These are phyloP conservation scores for Fusarium agapanthi DNA, from an alignment of 2,329 filamentous ascomycete species.

Conservation along the genomic window DNA sequence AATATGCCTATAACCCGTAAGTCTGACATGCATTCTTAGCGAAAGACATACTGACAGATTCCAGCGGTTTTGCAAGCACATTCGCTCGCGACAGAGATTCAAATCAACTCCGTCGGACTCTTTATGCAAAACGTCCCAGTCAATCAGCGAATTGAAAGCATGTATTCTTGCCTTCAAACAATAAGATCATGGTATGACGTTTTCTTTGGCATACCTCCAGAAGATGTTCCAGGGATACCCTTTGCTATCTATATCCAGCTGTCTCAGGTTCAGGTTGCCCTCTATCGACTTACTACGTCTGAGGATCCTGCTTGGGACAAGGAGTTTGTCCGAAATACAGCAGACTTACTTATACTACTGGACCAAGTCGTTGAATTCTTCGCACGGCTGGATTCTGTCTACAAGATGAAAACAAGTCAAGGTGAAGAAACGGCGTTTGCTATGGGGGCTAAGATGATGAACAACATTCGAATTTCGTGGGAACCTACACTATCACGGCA, in stretches of 20 bases:
- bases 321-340: conserved; percentile 47
- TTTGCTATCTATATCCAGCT: conserved; percentile 48
- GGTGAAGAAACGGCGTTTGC: conserved; percentile 45
- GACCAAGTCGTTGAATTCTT: conserved; percentile 49
- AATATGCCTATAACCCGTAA: conserved; percentile 42
- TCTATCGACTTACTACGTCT: conserved; percentile 52
- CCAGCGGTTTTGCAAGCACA: conserved; percentile 46
- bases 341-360: conserved; percentile 48
- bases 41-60: conserved; percentile 1
- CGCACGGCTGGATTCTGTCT: conserved; percentile 37
- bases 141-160: conserved; percentile 44
- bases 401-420: conserved; percentile 41
- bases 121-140: conserved; percentile 47
- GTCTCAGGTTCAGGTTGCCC: conserved; percentile 48
- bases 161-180: conserved; percentile 49
- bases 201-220: conserved; percentile 46
- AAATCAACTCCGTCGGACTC: conserved; percentile 46
- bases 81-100: conserved; percentile 43
- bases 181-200: conserved; percentile 50
- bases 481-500: conserved; percentile 47
- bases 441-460: conserved; percentile 49
- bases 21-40: conserved; percentile 1
- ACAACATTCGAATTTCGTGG: conserved; percentile 47
- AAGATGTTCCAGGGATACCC: conserved; percentile 45
- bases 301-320: conserved; percentile 55